Evolutionary conservation across 495 filamentous ascomycete species (phyloP).

Genomic region (Lepidopterella palustris): DNA sequence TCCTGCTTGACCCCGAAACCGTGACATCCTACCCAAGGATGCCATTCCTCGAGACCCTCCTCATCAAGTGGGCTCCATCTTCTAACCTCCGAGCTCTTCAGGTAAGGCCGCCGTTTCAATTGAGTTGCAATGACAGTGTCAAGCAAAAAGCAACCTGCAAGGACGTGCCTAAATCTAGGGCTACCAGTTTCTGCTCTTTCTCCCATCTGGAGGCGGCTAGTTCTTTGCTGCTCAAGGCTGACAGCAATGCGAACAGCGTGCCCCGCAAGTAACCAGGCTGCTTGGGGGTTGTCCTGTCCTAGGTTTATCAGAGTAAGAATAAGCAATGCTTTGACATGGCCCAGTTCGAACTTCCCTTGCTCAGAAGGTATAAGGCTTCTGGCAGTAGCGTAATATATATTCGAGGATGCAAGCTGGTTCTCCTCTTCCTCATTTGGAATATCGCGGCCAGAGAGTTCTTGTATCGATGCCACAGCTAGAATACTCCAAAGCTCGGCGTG

Average conservation of each 20-base stretch:
- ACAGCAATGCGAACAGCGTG: conserved; percentile 54
- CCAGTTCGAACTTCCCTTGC: conserved; percentile 49
- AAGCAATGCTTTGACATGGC: conserved; percentile 60
- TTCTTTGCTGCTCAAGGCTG: conserved; percentile 41
- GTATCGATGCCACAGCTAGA: conserved; percentile 49
- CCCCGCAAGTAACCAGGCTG: conserved; percentile 58
- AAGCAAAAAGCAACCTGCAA: conserved; percentile 58
- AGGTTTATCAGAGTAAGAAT: conserved; percentile 56
- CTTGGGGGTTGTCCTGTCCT: conserved; percentile 46
- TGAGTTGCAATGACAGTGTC: conserved; percentile 59
- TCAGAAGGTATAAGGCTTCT: conserved; percentile 54
- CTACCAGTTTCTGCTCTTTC: conserved; percentile 12
- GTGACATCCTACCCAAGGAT: conserved; percentile 54
- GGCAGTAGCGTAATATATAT: conserved; percentile 52
- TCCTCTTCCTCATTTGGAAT: not conserved
- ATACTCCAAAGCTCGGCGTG: conserved; percentile 61
- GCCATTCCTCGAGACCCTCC: conserved; percentile 67
- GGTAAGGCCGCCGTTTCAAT: conserved; percentile 46
- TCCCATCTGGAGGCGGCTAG: not conserved
- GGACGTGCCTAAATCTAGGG: conserved; percentile 45
- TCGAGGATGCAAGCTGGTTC: conserved; percentile 5
- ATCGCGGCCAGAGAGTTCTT: conserved; percentile 23
- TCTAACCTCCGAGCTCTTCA: conserved; percentile 45
- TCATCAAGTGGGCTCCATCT: conserved; percentile 47
- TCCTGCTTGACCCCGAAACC: conserved; percentile 37